Base-by-base conservation (phyloP, 805 yeast species). In the Sugiyamaella smithiae region DNA sequence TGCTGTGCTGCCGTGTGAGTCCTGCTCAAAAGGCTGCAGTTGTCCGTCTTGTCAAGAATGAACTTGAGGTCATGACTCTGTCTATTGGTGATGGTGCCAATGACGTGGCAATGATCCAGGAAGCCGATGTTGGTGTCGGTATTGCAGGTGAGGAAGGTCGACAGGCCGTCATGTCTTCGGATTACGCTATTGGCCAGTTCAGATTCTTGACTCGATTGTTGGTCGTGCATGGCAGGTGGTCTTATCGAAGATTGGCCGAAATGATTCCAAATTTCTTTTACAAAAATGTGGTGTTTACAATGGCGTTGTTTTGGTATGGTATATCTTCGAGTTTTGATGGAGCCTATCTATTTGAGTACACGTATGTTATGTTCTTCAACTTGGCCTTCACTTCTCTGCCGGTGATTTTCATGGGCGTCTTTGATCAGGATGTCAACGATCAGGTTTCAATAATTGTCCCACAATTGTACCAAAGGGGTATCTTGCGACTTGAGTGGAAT, bases 101-200 rank as follows among this genome's bases (percentile, higher is more conserved):
- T 60, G 95, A 85, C 66, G 95, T 85, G 38, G 88, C 95, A 7
- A 85, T 85, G 95, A 86, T 85, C 53, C 95, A 86, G 61, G 84
- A 86, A 25, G 91, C 95, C 3, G 82, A 86, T 63, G 82, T 85
- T 19, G 95, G 95, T 51, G 81, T 85, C 32, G 95, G 95, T 53
- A 86, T 85, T 58, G 91, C 90, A 2, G 95, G 95, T 55, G 91
- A 84, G 60, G 95, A 85, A 67, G 95, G 95, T 48, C 68, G 95
- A 41, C 91, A 85, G 60, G 95, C 95, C 1, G 93, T 81, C 5
- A 85, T 85, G 95, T 81, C 88, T 1, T 81, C 91, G 0, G 95
- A 85, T 67, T 86, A 84, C 64, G 91, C 89, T 2, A 71, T 85
- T 60, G 95, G 90, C 3, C 91, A 86, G 64, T 85, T 85, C 70